Evolutionary conservation across 495 filamentous ascomycete genomes (phyloP).

Genomic region (Xylaria bambusicola): DNA sequence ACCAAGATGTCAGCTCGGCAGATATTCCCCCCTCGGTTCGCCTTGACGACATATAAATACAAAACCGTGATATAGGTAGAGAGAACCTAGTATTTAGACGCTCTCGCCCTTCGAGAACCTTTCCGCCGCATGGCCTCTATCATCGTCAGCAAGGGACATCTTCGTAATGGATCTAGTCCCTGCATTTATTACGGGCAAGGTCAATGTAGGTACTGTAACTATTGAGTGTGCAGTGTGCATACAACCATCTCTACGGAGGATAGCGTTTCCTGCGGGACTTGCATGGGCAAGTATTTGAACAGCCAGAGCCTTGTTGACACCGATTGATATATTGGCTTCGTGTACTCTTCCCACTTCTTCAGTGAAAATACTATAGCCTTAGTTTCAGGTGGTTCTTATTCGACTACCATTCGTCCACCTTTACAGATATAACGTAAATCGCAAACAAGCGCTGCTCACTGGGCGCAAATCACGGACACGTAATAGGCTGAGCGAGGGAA

Average conservation of each 20-base stretch:
- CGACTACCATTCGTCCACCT: too few relatives aligned
- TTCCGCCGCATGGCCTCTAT: constrained; percentile 7
- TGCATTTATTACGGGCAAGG: constrained; percentile 3
- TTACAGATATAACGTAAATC: too few relatives aligned
- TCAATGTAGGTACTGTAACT: background rate
- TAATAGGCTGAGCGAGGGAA: too few relatives aligned
- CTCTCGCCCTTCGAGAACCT: constrained; percentile 6
- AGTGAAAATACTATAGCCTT: too few relatives aligned
- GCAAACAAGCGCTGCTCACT: too few relatives aligned
- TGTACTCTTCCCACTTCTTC: background rate
- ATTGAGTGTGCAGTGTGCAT: constrained; percentile 10
- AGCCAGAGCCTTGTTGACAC: background rate
- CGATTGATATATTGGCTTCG: background rate
- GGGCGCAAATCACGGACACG: too few relatives aligned
- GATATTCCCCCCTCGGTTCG: background rate
- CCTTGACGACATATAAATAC: background rate
- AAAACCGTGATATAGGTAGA: background rate
- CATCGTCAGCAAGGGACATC: background rate
- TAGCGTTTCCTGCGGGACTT: too few relatives aligned
- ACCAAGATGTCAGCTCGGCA: background rate
- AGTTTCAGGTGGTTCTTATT: too few relatives aligned
- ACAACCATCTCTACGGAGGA: background rate
- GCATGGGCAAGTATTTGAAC: too few relatives aligned
- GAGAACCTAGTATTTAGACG: background rate
- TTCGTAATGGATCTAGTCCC: constrained; percentile 10